Percentiles rank a stretch among this genome's conserved stretches.
Conservation (phyloP, 768 basidiomycete species). For the Psilocybe sp. region DNA sequence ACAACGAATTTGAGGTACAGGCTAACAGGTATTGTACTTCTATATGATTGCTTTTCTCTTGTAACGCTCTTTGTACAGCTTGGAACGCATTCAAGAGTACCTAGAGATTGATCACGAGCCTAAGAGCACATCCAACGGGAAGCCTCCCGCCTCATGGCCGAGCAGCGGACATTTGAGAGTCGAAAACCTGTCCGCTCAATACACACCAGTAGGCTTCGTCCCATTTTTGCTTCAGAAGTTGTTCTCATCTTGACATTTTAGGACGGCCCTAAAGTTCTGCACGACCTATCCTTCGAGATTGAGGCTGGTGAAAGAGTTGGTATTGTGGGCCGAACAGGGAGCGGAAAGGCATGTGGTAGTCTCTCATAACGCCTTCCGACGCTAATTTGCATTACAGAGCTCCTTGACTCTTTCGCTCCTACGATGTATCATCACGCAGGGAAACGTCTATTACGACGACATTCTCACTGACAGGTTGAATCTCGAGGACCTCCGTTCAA, state of each 20-base stretch:
- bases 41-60: background rate
- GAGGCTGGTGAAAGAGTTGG: constrained; percentile 58
- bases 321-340: constrained; percentile 26
- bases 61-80: background rate
- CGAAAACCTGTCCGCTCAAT: constrained; percentile 54
- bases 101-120: constrained; percentile 59
- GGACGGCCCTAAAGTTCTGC: constrained; percentile 51
- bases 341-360: constrained; percentile 18
- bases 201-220: constrained; percentile 31
- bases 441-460: constrained; percentile 51
- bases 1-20: constrained; percentile 42
- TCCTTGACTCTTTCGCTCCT: constrained; percentile 46
- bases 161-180: constrained; percentile 52
- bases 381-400: constrained; percentile 13
- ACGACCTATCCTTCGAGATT: constrained; percentile 50
- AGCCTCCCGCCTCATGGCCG: constrained; percentile 68
- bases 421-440: constrained; percentile 50
- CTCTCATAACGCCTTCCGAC: background rate
- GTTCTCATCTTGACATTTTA: constrained; percentile 9
- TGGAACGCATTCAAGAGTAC: constrained; percentile 72
- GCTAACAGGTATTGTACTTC: constrained; percentile 19
- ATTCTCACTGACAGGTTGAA: constrained; percentile 43
- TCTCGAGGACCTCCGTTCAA: constrained; percentile 48
- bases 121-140: constrained; percentile 31
- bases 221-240: background rate